Evolutionary conservation across 2,329 filamentous ascomycete species (phyloP).

Genomic region (Fusarium begoniae): DNA sequence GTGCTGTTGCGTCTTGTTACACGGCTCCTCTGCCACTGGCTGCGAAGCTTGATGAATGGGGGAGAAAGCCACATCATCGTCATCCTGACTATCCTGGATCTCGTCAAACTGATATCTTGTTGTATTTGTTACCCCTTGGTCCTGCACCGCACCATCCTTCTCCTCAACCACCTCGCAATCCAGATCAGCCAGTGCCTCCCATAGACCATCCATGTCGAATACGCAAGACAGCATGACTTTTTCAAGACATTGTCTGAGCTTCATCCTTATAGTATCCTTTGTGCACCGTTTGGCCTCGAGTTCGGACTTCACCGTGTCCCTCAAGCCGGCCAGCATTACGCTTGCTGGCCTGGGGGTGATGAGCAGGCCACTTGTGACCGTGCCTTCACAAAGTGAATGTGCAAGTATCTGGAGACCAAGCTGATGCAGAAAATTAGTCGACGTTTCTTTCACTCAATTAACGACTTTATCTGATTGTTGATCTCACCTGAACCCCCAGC

Average conservation of each 20-base stretch:
- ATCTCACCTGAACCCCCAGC: constrained; percentile 58
- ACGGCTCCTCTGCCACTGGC: background rate
- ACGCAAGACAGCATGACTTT: constrained; percentile 63
- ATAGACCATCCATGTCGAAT: constrained; percentile 67
- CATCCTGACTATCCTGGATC: constrained; percentile 49
- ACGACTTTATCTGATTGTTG: background rate
- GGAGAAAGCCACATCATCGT: constrained; percentile 39
- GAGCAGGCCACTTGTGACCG: constrained; percentile 50
- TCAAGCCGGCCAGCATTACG: constrained; percentile 53
- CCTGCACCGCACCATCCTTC: constrained; percentile 29
- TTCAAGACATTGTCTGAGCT: constrained; percentile 54
- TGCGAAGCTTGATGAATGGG: constrained; percentile 1
- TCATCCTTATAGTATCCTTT: constrained; percentile 28
- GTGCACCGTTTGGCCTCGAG: constrained; percentile 34
- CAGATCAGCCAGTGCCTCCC: constrained; percentile 65
- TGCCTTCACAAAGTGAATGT: constrained; percentile 47
- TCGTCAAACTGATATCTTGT: constrained; percentile 30
- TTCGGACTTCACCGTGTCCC: constrained; percentile 52
- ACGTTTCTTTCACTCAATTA: background rate
- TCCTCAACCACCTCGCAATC: constrained; percentile 50
- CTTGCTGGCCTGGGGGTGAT: constrained; percentile 59
- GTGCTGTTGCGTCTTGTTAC: background rate
- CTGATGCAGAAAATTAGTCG: constrained; percentile 40
- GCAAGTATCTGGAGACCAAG: constrained; percentile 61
- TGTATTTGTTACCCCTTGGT: background rate